Conservation (phyloP, 257 asterid species). For the Capsicum baccatum region DNA sequence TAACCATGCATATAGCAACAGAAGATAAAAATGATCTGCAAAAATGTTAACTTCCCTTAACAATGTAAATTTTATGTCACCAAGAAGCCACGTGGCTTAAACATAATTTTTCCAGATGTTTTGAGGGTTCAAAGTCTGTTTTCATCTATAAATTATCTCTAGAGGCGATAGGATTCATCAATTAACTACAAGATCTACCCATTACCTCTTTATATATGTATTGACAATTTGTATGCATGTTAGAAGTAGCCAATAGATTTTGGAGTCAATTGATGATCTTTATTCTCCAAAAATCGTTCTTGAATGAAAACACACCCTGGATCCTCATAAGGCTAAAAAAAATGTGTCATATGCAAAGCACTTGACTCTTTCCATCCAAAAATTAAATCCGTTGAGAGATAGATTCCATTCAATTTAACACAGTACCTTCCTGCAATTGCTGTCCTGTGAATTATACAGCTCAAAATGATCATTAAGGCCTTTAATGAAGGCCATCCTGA, state of each 20-base stretch:
- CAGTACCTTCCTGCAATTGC: constrained; percentile 14
- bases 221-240: not conserved
- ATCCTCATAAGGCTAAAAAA: not conserved
- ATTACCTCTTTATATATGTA: constrained; percentile 17
- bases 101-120: not conserved
- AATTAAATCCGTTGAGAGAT: not conserved
- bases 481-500: not conserved
- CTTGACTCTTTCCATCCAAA: not conserved
- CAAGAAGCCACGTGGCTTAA: not conserved
- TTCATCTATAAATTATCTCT: not conserved
- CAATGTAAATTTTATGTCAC: not conserved
- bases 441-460: not conserved
- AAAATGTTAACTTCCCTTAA: not conserved
- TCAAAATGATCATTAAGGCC: not conserved
- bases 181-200: not conserved
- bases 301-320: not conserved
- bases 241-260: constrained; percentile 4
- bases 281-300: not conserved
- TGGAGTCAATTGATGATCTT: not conserved
- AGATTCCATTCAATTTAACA: not conserved
- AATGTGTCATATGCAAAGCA: not conserved
- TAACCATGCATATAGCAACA: not conserved
- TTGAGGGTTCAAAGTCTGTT: not conserved
- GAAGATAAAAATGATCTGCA: not conserved
- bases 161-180: not conserved